Conservation (phyloP, 495 filamentous ascomycete species). For the Aspergillus bertholletiae region DNA sequence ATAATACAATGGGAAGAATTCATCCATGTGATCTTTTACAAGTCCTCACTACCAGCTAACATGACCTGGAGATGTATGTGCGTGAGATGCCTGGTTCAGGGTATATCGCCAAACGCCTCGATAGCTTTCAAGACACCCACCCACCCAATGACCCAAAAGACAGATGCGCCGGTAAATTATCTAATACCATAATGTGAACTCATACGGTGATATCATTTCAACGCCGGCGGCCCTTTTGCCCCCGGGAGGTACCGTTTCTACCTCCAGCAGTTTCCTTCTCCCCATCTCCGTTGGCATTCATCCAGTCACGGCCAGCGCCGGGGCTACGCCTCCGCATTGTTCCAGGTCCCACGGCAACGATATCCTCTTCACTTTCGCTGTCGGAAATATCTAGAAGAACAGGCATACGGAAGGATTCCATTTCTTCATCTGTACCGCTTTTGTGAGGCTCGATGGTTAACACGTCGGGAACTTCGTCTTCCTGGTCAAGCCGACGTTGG, state of each 20-base stretch:
- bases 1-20: background rate
- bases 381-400: conserved; percentile 77
- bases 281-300: conserved; percentile 38
- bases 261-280: conserved; percentile 25
- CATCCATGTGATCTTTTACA: background rate
- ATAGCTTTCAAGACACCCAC: background rate
- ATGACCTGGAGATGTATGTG: background rate
- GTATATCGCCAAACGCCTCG: background rate
- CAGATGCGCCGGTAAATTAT: conserved; percentile 3
- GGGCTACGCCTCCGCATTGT: conserved; percentile 78
- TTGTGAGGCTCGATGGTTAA: conserved; percentile 69
- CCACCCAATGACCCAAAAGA: background rate
- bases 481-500: conserved; percentile 80
- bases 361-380: conserved; percentile 81
- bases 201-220: conserved; percentile 3
- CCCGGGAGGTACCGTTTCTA: conserved; percentile 26
- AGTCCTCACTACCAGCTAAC: background rate
- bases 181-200: background rate
- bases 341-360: conserved; percentile 77
- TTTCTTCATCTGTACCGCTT: conserved; percentile 45
- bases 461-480: conserved; percentile 88
- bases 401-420: conserved; percentile 75
- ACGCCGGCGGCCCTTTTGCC: conserved; percentile 16
- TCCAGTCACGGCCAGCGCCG: conserved; percentile 45
- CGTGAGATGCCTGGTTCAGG: conserved; percentile 2